Evolutionary conservation across 2,329 filamentous ascomycete species (phyloP), one percentile per base, ranked within the genome.

Genomic region (Aspergillus flavus): DNA sequence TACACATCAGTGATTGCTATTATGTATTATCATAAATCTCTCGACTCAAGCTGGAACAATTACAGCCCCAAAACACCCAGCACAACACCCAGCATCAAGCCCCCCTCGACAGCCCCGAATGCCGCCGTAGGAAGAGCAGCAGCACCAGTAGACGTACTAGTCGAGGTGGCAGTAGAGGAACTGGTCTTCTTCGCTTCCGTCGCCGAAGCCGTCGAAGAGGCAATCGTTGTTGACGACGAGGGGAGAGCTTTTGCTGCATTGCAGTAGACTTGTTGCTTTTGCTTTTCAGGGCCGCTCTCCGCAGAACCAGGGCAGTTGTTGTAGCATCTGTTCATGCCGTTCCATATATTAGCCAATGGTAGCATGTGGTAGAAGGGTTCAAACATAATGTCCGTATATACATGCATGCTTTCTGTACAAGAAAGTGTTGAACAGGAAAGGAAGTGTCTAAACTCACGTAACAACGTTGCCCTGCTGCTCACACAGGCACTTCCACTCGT

Each of bases 401-500:
- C 26, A 28, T 28, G 26, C 6, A 28, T 28, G 26, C 26, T 21
- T 21, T 21, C n/a, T 21, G n/a, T 21, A 21, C n/a, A 21, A 21
- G 6, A 6, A 28, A 46, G 12, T 46, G 21, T 21, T 7, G n/a
- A 23, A 23, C 11, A 45, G 28, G 14, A 14, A 67, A 70, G 5
- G 21, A n/a, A 68, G 76, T 4, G 26, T 60, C 3, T 53, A 28
- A 5, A 53, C 64, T 54, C 72, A 83, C 82, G 82, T 85, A 67
- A 85, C 68, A 41, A 86, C 78, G 59, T 84, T 81, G 43, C 73
- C 82, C 74, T 84, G 85, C 68, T 85, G 81, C 57, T 81, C 78
- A 76, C 87, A 90, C 34, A 88, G 79, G 76, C 87, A 89, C 69
- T 79, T 75, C 77, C 80, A 86, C 75, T 86, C 83, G 66, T 82